These are phyloP conservation scores for Kuraishia capsulata DNA, from an alignment of 805 yeast genomes.

Conservation along the genomic window DNA sequence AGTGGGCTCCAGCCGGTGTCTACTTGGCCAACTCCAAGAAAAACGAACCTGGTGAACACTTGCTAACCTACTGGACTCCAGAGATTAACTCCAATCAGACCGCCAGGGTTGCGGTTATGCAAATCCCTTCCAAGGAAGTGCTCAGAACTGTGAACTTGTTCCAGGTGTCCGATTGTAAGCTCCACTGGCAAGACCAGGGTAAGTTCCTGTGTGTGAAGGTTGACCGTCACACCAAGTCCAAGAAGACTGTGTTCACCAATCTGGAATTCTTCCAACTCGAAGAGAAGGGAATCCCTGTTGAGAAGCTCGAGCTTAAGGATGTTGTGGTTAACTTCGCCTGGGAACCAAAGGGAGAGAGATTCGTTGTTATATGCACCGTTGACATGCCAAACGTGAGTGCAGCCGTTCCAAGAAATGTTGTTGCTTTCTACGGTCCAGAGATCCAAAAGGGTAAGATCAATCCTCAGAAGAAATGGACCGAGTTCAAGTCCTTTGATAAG, in stretches of 20 bases:
- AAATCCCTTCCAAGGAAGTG: conserved; percentile 73
- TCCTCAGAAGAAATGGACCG: conserved; percentile 28
- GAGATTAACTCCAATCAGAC: conserved; percentile 78
- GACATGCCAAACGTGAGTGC: conserved; percentile 46
- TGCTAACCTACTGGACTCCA: conserved; percentile 95
- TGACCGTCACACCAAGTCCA: conserved; percentile 93
- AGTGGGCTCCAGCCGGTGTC: conserved; percentile 89
- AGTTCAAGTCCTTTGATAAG: conserved; percentile 47
- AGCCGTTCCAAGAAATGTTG: conserved; percentile 55
- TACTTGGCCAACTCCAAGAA: conserved; percentile 46
- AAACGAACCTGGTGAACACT: conserved; percentile 45
- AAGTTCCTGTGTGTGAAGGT: conserved; percentile 85
- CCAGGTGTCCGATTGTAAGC: conserved; percentile 83
- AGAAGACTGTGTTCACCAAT: conserved; percentile 84
- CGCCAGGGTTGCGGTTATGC: conserved; percentile 88
- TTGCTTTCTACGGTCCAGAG: conserved; percentile 81
- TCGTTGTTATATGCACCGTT: conserved; percentile 63
- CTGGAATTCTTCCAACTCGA: conserved; percentile 82
- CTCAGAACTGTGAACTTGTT: conserved; percentile 88
- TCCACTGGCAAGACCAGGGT: conserved; percentile 92
- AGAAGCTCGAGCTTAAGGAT: conserved; percentile 87
- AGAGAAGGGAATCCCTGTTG: conserved; percentile 91
- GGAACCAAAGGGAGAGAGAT: conserved; percentile 92
- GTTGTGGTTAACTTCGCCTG: conserved; percentile 83
- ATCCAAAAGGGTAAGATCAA: conserved; percentile 41